These are phyloP conservation scores for Boletus reticulatus DNA, from an alignment of 768 basidiomycete genomes.

Conservation along the genomic window DNA sequence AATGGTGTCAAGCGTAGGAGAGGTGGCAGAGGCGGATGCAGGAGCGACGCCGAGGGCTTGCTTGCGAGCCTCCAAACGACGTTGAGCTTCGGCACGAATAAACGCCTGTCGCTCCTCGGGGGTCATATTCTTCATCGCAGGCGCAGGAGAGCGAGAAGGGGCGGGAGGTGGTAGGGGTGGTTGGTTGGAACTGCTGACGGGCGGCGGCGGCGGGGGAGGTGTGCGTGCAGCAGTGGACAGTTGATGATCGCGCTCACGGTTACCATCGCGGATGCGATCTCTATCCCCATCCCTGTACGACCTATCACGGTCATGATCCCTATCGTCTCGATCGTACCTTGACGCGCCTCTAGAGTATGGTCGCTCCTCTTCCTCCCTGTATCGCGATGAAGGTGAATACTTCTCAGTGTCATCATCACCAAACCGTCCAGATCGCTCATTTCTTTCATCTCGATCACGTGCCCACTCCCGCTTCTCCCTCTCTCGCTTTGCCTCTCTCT, in stretches of 20 bases:
- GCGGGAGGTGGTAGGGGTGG: conserved; percentile 43
- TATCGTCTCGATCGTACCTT: conserved; percentile 35
- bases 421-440: conserved; percentile 74
- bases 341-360: conserved; percentile 48
- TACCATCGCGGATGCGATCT: conserved; percentile 17
- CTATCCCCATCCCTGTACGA: conserved; percentile 31
- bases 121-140: conserved; percentile 74
- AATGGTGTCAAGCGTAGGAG: conserved; percentile 64
- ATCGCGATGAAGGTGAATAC: conserved; percentile 32
- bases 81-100: conserved; percentile 75
- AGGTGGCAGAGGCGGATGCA: conserved; percentile 31
- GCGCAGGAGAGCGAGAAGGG: conserved; percentile 56
- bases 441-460: conserved; percentile 78
- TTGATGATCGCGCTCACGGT: conserved; percentile 38
- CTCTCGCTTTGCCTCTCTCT: conserved; percentile 71
- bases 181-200: conserved; percentile 37
- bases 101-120: conserved; percentile 78
- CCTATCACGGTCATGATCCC: conserved; percentile 36
- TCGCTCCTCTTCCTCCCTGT: conserved; percentile 49
- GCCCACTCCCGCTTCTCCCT: conserved; percentile 77
- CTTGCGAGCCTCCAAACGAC: conserved; percentile 82
- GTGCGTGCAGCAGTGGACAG: conserved; percentile 39
- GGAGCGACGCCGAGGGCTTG: conserved; percentile 69
- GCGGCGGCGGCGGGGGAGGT: conserved; percentile 46
- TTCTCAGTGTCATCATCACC: conserved; percentile 43